These are phyloP conservation scores for Parmelia sp. DNA, from an alignment of 495 filamentous ascomycete species.

Conservation along the genomic window DNA sequence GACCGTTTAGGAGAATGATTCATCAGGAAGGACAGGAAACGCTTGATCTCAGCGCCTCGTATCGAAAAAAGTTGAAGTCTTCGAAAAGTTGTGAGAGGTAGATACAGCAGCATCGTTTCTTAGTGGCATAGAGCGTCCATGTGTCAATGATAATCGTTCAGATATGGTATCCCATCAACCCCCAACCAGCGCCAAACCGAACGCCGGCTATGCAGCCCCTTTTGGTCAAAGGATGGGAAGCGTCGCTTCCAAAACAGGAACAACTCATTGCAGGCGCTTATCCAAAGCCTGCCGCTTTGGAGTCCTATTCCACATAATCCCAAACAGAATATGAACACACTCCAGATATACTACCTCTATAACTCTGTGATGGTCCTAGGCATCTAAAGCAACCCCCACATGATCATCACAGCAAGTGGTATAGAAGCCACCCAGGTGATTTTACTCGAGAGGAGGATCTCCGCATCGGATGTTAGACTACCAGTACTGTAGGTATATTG, in stretches of 20 bases:
- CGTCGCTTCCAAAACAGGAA: neutral
- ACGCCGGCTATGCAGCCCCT: neutral
- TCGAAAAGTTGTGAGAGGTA: neutral
- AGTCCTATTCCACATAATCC: neutral
- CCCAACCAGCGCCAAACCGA: neutral
- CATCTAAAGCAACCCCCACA: neutral
- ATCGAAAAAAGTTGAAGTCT: neutral
- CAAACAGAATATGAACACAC: neutral
- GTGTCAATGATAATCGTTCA: neutral
- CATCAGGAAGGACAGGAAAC: neutral
- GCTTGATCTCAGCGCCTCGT: neutral
- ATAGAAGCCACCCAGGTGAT: constrained; percentile 20
- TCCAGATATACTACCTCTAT: neutral
- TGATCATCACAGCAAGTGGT: constrained; percentile 14
- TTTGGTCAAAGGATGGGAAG: neutral
- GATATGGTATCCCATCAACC: neutral
- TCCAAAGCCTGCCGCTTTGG: neutral
- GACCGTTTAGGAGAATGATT: neutral
- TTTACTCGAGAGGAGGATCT: constrained; percentile 6
- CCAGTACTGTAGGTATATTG: constrained; percentile 62
- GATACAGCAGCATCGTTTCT: neutral
- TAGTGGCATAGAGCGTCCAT: neutral
- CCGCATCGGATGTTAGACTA: constrained; percentile 24
- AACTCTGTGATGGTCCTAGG: neutral
- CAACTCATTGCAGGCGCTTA: neutral